Percentiles rank a stretch among this genome's conserved stretches.
phyloP scores from a whole-genome alignment of 2,329 filamentous ascomycete genomes.

The Fusarium buxicola region DNA sequence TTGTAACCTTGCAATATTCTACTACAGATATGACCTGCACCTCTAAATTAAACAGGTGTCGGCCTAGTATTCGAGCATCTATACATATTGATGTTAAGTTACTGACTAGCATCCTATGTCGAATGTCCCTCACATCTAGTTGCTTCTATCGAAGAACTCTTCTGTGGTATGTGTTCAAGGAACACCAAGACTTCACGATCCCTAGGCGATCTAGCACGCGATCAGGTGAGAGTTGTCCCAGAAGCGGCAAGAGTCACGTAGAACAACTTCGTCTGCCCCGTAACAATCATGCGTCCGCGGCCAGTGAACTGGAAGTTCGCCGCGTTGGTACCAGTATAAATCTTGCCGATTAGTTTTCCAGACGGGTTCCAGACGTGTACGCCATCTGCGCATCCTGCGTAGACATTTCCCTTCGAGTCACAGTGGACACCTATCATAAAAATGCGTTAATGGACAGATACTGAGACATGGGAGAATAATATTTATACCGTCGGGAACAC shows the following conservation, averaged over 20 bases:
- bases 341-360: slow-evolving; percentile 65
- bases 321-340: slow-evolving; percentile 59
- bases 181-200: too few species aligned
- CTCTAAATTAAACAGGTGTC: too few species aligned
- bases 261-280: slow-evolving; percentile 50
- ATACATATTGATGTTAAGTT: too few species aligned
- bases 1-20: too few species aligned
- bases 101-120: too few species aligned
- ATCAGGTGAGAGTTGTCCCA: slow-evolving; percentile 2
- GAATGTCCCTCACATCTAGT: too few species aligned
- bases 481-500: slow-evolving; percentile 66
- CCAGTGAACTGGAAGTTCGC: slow-evolving; percentile 61
- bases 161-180: too few species aligned
- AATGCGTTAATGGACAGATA: background rate
- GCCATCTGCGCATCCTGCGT: slow-evolving; percentile 61
- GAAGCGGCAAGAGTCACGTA: slow-evolving; percentile 41
- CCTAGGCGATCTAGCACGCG: too few species aligned
- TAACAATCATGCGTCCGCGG: slow-evolving; percentile 50
- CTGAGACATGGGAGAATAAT: too few species aligned
- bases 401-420: slow-evolving; percentile 68
- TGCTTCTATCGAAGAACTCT: too few species aligned
- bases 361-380: slow-evolving; percentile 61
- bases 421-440: slow-evolving; percentile 61
- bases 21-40: too few species aligned
- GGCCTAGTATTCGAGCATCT: too few species aligned